These are phyloP conservation scores for Takashimella tepidaria DNA, from an alignment of 1,284 basidiomycete genomes.

Conservation along the genomic window DNA sequence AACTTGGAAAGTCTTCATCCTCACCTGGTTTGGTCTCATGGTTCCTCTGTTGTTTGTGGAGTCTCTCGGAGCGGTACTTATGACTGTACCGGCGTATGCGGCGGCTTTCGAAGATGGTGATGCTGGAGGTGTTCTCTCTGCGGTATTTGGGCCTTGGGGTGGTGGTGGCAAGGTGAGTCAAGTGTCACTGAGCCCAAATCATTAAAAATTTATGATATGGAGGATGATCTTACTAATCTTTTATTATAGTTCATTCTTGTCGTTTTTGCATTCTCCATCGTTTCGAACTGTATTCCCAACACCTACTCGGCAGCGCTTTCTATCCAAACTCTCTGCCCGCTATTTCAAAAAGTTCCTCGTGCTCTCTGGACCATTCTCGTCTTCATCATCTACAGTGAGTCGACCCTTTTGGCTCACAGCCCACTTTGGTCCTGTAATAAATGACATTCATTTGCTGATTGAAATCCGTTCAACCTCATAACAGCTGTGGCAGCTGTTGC, in stretches of 20 bases:
- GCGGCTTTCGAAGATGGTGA: constrained; percentile 52
- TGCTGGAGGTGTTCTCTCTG: constrained; percentile 50
- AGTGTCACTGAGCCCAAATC: too few species aligned
- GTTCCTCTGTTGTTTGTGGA: constrained; percentile 55
- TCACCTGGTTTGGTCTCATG: constrained; percentile 58
- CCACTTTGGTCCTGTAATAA: too few species aligned
- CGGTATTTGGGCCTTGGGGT: constrained; percentile 30
- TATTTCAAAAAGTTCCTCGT: constrained; percentile 57
- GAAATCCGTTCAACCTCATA: not conserved
- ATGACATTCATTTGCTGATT: constrained; percentile 1
- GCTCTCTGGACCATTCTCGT: constrained; percentile 58
- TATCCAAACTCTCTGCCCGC: constrained; percentile 56
- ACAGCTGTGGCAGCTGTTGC: constrained; percentile 56
- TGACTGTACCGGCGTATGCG: constrained; percentile 56
- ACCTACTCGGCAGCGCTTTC: constrained; percentile 58
- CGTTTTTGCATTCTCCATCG: constrained; percentile 56
- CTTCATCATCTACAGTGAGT: constrained; percentile 52
- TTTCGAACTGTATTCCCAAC: constrained; percentile 59
- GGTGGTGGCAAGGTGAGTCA: constrained; percentile 43
- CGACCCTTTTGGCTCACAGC: too few species aligned
- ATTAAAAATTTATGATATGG: constrained; percentile 2
- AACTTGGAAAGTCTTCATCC: constrained; percentile 53
- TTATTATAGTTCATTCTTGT: constrained; percentile 53
- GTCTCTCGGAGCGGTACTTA: constrained; percentile 53
- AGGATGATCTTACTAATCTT: not conserved